A percentile compares a stretch with the other conserved stretches of the same genome.
Conservation (phyloP, 805 yeast species). For the Wickerhamiella sergipiensis region DNA sequence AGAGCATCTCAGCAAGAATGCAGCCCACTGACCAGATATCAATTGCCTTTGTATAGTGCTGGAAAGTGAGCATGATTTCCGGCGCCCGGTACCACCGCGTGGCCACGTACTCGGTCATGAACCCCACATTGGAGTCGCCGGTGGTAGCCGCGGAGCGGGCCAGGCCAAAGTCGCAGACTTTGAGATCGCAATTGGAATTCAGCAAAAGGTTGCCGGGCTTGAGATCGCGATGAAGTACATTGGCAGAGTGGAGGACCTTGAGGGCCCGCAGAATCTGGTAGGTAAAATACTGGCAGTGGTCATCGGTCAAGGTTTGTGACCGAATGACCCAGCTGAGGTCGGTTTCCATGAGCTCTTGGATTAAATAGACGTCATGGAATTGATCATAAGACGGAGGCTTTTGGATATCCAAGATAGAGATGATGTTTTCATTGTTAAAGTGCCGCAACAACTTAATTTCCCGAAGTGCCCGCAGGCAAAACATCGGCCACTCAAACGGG, state of each 20-base stretch:
- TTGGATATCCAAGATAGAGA: constrained; percentile 79
- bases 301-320: constrained; percentile 86
- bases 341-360: constrained; percentile 85
- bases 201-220: constrained; percentile 89
- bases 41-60: constrained; percentile 89
- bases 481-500: constrained; percentile 81
- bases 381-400: constrained; percentile 62
- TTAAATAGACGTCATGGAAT: constrained; percentile 77
- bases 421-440: constrained; percentile 88
- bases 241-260: constrained; percentile 80
- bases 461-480: constrained; percentile 76
- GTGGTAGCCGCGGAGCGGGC: constrained; percentile 82
- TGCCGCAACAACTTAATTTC: constrained; percentile 81
- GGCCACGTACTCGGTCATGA: constrained; percentile 93
- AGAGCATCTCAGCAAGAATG: constrained; percentile 83
- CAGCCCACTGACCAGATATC: constrained; percentile 99
- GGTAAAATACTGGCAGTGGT: constrained; percentile 84
- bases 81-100: constrained; percentile 99
- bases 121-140: constrained; percentile 80
- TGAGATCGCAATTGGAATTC: constrained; percentile 79
- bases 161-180: constrained; percentile 85
- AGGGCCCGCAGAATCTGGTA: constrained; percentile 88
- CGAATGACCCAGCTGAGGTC: constrained; percentile 96
- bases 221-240: constrained; percentile 84
- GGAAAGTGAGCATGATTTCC: constrained; percentile 88